Conservation (phyloP, 1,284 basidiomycete genomes). For the Takashimella koratensis region DNA sequence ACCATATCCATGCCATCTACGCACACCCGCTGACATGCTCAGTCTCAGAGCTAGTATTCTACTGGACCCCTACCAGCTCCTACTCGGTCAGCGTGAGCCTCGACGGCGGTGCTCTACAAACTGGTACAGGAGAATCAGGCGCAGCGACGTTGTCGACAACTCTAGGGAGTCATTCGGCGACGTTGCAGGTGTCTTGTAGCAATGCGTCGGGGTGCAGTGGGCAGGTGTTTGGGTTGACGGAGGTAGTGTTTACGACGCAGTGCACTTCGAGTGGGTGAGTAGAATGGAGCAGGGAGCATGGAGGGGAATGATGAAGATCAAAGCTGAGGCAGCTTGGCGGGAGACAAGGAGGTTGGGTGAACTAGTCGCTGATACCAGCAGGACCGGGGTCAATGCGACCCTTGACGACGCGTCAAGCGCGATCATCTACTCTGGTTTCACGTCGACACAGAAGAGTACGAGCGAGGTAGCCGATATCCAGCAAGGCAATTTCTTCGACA, state of each 20-base stretch:
- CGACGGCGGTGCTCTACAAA: constrained; percentile 17
- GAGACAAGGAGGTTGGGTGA: too few species aligned
- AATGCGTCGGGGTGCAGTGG: constrained; percentile 1
- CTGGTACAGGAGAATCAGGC: constrained; percentile 5
- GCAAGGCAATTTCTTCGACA: constrained; percentile 19
- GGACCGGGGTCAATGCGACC: constrained; percentile 19
- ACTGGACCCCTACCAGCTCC: constrained; percentile 3
- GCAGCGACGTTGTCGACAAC: constrained; percentile 7
- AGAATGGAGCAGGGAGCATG: too few species aligned
- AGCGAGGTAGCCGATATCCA: constrained; percentile 19
- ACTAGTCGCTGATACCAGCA: constrained; percentile 4
- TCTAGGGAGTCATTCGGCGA: constrained; percentile 17
- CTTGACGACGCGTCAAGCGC: constrained; percentile 27
- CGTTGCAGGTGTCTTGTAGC: constrained; percentile 16
- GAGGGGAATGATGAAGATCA: too few species aligned
- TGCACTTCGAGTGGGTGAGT: constrained; percentile 18
- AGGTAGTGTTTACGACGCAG: constrained; percentile 14
- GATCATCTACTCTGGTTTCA: constrained; percentile 28
- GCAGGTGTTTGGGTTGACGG: constrained; percentile 15
- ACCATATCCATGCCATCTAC: not conserved
- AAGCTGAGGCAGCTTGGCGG: too few species aligned
- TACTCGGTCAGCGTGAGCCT: constrained; percentile 14
- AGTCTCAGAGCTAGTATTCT: constrained; percentile 18
- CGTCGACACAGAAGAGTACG: constrained; percentile 12
- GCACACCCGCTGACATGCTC: not conserved